Conservation (phyloP, 768 basidiomycete species). For the Pulveroboletus sp. region DNA sequence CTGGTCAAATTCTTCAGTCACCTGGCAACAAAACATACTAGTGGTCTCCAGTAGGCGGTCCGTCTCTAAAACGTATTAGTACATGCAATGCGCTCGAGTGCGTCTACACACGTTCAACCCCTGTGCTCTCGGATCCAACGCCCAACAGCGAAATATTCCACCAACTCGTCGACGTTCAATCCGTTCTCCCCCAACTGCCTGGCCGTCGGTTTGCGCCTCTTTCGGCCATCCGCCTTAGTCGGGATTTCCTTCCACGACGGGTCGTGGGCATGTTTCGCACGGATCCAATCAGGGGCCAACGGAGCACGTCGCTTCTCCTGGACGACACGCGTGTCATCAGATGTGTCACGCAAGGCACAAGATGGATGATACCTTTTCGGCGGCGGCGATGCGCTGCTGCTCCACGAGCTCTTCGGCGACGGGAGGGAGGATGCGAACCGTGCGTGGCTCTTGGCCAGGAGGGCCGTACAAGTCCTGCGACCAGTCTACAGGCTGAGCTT, state of each 20-base stretch:
- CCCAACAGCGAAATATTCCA: constrained; percentile 15
- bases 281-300: constrained; percentile 26
- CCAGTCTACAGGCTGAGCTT: no score
- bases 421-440: constrained; percentile 26
- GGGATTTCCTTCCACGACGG: constrained; percentile 13
- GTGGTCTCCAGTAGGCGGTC: no score
- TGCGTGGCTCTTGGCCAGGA: constrained; percentile 22
- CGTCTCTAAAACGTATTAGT: no score
- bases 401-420: constrained; percentile 25
- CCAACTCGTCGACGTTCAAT: constrained; percentile 12
- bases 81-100: no score
- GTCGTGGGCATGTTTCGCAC: constrained; percentile 16
- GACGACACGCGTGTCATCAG: constrained; percentile 2
- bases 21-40: no score
- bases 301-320: constrained; percentile 14
- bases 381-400: constrained; percentile 14
- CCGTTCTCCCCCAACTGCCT: constrained; percentile 13
- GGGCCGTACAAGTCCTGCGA: constrained; percentile 28
- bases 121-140: constrained; percentile 18
- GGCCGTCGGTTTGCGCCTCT: constrained; percentile 12
- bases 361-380: constrained; percentile 14
- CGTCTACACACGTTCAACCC: not conserved
- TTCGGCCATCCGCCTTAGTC: constrained; percentile 4
- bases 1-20: no score
- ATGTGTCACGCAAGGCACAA: not conserved